These are phyloP conservation scores for Phytophthora fragariaefolia DNA, from an alignment of 352 stramenopile genomes.

Conservation along the genomic window DNA sequence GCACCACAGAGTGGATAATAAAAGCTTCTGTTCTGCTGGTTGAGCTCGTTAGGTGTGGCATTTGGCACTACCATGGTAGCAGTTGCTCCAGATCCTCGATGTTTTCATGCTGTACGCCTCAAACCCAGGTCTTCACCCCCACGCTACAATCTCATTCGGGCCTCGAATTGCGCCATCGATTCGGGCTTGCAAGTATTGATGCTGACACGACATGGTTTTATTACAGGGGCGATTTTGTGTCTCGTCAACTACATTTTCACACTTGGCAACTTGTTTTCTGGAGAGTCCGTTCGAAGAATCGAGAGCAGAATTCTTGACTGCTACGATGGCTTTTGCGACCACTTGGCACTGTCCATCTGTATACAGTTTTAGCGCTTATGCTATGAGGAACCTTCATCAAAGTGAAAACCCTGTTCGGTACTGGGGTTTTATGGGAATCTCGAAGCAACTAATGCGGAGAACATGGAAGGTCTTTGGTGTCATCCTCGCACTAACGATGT, in stretches of 20 bases:
- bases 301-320: neutral
- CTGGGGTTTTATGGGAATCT: neutral
- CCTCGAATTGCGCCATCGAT: too few relatives aligned
- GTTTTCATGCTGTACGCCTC: too few relatives aligned
- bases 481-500: neutral
- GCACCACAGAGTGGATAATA: too few relatives aligned
- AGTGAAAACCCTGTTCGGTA: neutral
- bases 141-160: too few relatives aligned
- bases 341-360: neutral
- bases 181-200: neutral
- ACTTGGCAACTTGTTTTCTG: neutral
- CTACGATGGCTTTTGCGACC: neutral
- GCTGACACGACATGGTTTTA: neutral
- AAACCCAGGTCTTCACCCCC: too few relatives aligned
- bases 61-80: too few relatives aligned
- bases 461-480: neutral
- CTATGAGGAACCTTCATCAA: neutral
- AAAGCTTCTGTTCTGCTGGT: too few relatives aligned
- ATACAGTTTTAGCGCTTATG: neutral
- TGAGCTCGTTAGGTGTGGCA: too few relatives aligned
- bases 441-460: neutral
- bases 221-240: neutral
- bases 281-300: neutral
- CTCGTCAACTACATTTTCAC: neutral
- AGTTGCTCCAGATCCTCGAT: too few relatives aligned